Base-by-base conservation (phyloP, 2,329 filamentous ascomycete genomes). In the Botryotinia calthae region DNA sequence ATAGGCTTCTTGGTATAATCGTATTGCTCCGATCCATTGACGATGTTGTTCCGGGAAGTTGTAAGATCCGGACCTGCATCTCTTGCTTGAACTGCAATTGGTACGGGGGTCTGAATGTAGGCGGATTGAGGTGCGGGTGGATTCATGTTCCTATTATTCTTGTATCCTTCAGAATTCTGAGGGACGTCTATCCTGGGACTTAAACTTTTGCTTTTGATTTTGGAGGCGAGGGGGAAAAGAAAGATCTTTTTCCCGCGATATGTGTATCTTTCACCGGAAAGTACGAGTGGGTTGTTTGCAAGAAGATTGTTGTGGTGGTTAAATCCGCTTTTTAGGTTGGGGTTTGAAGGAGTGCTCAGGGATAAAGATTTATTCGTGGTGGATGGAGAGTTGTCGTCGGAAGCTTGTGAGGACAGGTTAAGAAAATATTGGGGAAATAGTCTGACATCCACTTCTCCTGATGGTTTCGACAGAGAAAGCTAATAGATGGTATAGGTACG, bases 231-330 rank as follows among this genome's bases (percentile, higher is more conserved):
- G 14, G 74, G 76, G 44, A 79, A 79, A 66, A 74, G 63, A 18
- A 56, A 46, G 51, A 44, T 75, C 31, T 62, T 79, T 28, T 72
- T 72, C 18, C 16, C 64, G n/a, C 31, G n/a, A 6, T 76, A 75
- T 68, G 40, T 25, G 2, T 34, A 70, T 46, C 54, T 40, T 18
- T 76, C 75, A 16, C 74, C 75, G 0, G 82, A 83, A 59, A 78
- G 80, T 34, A 81, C 79, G 8, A 80, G 79, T 71, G 79, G 81
- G 22, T 74, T 83, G 8, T 80, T 80, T 65, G 78, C 75, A 46
- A 78, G 80, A n/a, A 76, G 78, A 25, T 72, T 82, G 46, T 82
- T 82, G 73, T 80, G 76, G 76, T 83, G 82, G 82, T 71, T 83
- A 18, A 82, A 81, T 56, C 74, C 74, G 9, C 73, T 83, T 10